These are phyloP conservation scores for Calophaca sinica DNA, from an alignment of 306 rosid genomes.

Conservation along the genomic window DNA sequence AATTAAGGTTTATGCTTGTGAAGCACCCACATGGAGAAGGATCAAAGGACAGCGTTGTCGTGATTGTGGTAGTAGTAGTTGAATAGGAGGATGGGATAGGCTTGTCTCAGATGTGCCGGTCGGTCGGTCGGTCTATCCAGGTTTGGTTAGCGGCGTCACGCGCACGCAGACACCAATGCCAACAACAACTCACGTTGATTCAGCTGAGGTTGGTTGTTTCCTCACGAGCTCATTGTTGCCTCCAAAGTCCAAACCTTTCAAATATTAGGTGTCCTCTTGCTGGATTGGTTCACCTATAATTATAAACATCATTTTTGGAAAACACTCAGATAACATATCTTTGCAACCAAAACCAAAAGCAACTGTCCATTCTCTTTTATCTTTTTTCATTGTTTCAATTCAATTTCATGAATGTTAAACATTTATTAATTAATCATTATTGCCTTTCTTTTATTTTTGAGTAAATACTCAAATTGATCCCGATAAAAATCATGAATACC, in stretches of 20 bases:
- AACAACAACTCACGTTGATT: constrained; percentile 12
- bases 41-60: constrained; percentile 25
- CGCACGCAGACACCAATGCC: neutral
- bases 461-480: no score
- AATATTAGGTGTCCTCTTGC: constrained; percentile 30
- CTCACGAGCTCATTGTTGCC: constrained; percentile 22
- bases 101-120: no score
- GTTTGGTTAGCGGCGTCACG: neutral
- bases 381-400: no score
- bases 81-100: no score
- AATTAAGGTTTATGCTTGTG: neutral
- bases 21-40: neutral
- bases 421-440: no score
- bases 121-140: no score
- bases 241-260: neutral
- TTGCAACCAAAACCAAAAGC: no score
- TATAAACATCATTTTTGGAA: constrained; percentile 15
- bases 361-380: no score
- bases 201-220: neutral
- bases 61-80: constrained; percentile 34
- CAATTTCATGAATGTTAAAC: no score
- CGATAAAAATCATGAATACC: no score
- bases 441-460: no score
- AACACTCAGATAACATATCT: no score
- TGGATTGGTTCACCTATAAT: constrained; percentile 1